Base-by-base conservation (phyloP, 805 yeast species). In the Yarrowia osloensis region DNA sequence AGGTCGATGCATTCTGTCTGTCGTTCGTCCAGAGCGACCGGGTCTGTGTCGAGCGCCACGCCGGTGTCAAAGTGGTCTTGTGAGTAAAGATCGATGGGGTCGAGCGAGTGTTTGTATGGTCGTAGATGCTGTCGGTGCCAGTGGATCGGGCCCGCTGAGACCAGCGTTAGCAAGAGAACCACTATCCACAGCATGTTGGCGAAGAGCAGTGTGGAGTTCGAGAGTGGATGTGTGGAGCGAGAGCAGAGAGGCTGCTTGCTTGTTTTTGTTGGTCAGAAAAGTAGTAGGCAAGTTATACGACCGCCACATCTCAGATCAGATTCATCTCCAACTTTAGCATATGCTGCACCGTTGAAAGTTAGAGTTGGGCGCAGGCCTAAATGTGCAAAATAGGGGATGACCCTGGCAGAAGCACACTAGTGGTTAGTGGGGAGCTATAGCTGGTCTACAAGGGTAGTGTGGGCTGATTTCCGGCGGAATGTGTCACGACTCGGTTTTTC, bases 311-410 rank as follows among this genome's bases (percentile, higher is more conserved):
- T 50, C 57, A 33, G 57, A 50, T 50, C 57, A 50, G 57, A 50
- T 50, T 31, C 57, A 50, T 50, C 57, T 50, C 57, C 57, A 50
- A 50, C 57, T 50, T 50, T 33, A 50, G 57, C 57, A 50, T 31
- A 29, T 21, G 57, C 57, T 50, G 40, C 57, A 50, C 57, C 57
- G 57, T 50, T 50, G 40, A 50, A 50, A 50, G 57, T 50, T 50
- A 50, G 57, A 50, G 57, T 50, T 50, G 22, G 55, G 39, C 37
- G 57, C 57, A 21, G 19, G n/a, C 55, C 19, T 19, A 49, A 29
- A 28, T 9, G 37, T 49, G 39, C 55, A 50, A 50, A 50, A 31
- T 50, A 31, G 57, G 40, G 40, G 57, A 50, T 33, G 57, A 47
- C 40, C 55, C 55, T 49, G 55, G 55, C 55, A 49, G 54, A 19